Evolutionary conservation across 345 rosid species (phyloP), one percentile per base, ranked within the genome.

Genomic region (Syzygium oleosum): DNA sequence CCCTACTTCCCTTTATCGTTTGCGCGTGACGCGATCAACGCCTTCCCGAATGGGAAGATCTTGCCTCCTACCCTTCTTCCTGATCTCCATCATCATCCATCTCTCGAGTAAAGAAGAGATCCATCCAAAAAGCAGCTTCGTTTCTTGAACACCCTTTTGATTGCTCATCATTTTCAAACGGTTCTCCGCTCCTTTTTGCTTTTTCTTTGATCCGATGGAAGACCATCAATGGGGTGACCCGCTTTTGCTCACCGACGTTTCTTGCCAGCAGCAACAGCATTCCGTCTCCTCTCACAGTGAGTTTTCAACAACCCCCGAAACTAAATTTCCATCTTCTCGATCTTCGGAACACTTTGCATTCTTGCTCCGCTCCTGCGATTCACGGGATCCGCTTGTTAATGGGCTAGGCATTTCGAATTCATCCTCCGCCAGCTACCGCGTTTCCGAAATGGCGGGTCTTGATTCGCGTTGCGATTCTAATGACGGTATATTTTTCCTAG

Each of bases 171-270:
- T 85, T 43, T 43, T 73, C 56, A 61, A 38, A 86, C 84, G 34
- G 85, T 56, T 56, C 77, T 53, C 7, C 5, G 52, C 52, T 73
- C 41, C 46, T 43, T 43, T 43, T 43, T 43, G 22, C 61, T 84
- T 84, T 52, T 29, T 79, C 41, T 46, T 25, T 85, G 22, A 79
- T 43, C 46, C 59, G 7, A 54, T 51, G 85, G 85, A 88, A 12
- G 80, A 85, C 68, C 87, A 65, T 63, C 91, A 85, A 23, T 87
- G 95, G 93, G 89, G 85, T 84, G 93, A 91, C 90, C 94, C 94
- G 59, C 92, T 93, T 91, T 90, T 93, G 84, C 88, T 91, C 52
- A 88, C 91, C n/a, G 94, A 93, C 90, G 93, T 84, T 65, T 88
- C 89, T 84, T 52, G 84, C 41, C 86, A 84, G 84, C 93, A 87